Base-by-base conservation (phyloP, 148 eudicot genomes). In the Rhododendron mucronatum region DNA sequence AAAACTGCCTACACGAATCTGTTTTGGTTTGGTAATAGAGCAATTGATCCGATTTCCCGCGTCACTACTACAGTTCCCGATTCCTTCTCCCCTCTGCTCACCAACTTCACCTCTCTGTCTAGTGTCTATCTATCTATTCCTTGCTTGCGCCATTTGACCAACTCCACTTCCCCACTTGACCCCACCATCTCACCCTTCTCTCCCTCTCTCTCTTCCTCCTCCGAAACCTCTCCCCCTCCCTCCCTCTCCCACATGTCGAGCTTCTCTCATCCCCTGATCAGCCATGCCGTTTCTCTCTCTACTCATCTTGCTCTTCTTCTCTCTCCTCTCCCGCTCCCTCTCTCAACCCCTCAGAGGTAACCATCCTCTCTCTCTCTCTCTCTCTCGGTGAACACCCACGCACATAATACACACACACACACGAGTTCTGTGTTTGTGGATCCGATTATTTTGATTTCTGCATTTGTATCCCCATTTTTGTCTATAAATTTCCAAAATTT, bases 291-390 rank as follows among this genome's bases (percentile, higher is more conserved):
- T 80, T 79, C 84, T 80, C 84, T 51, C 87, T 84, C 21, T 85
- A 51, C 69, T 89, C 65, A 53, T 78, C 76, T 83, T 87, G 67
- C 59, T 88, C 77, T 67, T 88, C 87, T 59, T 88, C 77, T 82
- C 73, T 37, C 76, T 88, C 63, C 39, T 85, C 83, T 78, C 88
- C 14, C 23, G 18, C 57, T 71, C 33, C 78, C 85, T 88, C 90
- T 92, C 95, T 28, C 92, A 87, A 47, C 85, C 96, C 86, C 95
- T 89, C 65, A 85, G 75, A 90, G 93, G 97, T 96, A 92, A 20
- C 14, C 41, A 39, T 15, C 81, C 30, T 7, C 23, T 59, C 7
- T 39, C 51, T 59, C n/a, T 30, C 15, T 55, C 10, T 10, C 16
- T 84, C 28, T 84, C 28, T 23, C 21, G 0, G 39, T 51, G 15